phyloP scores from a whole-genome alignment of 176 grass and related monocot species.

The barley (Hordeum vulgare) region DNA sequence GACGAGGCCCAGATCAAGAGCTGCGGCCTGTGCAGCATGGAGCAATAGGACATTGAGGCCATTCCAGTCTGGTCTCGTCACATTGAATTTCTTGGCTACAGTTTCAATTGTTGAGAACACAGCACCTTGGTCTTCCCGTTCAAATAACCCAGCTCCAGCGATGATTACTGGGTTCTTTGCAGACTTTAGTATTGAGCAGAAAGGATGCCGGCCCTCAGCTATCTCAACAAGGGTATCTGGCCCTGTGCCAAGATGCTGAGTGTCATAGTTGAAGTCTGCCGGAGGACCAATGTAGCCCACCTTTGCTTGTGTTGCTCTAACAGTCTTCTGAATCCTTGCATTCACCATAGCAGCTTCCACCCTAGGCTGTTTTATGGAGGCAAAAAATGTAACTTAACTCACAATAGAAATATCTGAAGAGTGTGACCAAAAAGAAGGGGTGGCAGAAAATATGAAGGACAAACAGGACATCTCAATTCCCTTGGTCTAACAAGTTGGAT shows the following conservation, averaged over 20 bases:
- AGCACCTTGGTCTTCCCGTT: conserved; percentile 73
- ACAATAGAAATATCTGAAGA: not conserved
- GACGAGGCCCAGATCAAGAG: conserved; percentile 85
- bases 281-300: conserved; percentile 86
- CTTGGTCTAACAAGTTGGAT: not conserved
- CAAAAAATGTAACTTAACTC: not conserved
- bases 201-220: conserved; percentile 64
- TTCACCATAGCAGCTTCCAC: conserved; percentile 96
- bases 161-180: conserved; percentile 95
- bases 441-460: not conserved
- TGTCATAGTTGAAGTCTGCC: conserved; percentile 94
- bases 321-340: conserved; percentile 87
- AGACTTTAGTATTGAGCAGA: conserved; percentile 67
- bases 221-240: conserved; percentile 77
- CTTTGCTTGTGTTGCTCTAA: conserved; percentile 80
- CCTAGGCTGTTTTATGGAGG: conserved; percentile 63
- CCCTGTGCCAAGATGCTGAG: conserved; percentile 74
- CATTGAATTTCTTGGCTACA: conserved; percentile 68
- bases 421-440: not conserved
- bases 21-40: conserved; percentile 86
- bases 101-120: conserved; percentile 64
- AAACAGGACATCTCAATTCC: not conserved
- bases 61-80: conserved; percentile 79
- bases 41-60: conserved; percentile 85
- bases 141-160: conserved; percentile 75